Evolutionary conservation across 495 filamentous ascomycete species (phyloP).

Genomic region (Aspergillus wentii): DNA sequence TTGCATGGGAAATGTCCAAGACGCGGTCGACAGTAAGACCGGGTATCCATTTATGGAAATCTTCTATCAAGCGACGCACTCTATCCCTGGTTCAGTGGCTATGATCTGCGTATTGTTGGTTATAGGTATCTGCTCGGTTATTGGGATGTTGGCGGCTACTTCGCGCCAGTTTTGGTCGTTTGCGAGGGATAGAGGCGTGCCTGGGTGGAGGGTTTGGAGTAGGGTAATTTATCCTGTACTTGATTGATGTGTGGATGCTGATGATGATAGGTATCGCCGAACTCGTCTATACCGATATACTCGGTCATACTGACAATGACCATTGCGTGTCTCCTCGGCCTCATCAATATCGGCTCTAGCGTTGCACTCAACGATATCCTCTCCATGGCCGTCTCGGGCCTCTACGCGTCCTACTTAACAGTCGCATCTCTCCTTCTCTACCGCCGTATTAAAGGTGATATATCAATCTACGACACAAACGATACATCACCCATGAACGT

Average conservation of each 20-base stretch:
- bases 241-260: too few relatives aligned
- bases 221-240: constrained; percentile 30
- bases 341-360: constrained; percentile 39
- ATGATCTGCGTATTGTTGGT: constrained; percentile 24
- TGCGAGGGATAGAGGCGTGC: constrained; percentile 52
- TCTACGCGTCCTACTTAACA: constrained; percentile 38
- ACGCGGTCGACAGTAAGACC: background rate
- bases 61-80: too few relatives aligned
- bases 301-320: too few relatives aligned
- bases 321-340: constrained; percentile 27
- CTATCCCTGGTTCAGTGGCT: too few relatives aligned
- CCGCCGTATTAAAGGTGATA: constrained; percentile 23
- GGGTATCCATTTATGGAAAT: too few relatives aligned
- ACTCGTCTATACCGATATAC: too few relatives aligned
- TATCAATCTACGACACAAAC: constrained; percentile 11
- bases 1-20: constrained; percentile 30
- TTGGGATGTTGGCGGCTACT: constrained; percentile 43
- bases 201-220: constrained; percentile 42
- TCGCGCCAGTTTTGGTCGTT: constrained; percentile 55
- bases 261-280: too few relatives aligned
- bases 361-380: constrained; percentile 39
- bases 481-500: constrained; percentile 14
- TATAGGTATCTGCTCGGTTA: constrained; percentile 30
- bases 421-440: constrained; percentile 36
- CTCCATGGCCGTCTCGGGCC: constrained; percentile 30